phyloP scores from a whole-genome alignment of 768 basidiomycete genomes.

The Clathrus columnatus region DNA sequence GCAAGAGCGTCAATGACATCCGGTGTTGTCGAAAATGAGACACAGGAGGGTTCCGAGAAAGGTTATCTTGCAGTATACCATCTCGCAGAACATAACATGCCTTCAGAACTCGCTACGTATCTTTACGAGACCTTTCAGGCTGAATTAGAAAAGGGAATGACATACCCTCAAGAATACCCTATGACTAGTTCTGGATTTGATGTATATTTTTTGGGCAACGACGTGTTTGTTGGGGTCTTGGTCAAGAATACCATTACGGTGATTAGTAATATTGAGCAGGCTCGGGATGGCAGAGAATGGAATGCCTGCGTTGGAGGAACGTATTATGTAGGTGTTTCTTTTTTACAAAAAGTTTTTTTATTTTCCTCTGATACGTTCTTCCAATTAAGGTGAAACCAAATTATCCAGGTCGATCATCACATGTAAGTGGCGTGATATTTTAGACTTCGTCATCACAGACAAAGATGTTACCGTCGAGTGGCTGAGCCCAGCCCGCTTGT shows the following conservation, averaged over 20 bases:
- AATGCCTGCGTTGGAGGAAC: slow-evolving; percentile 63
- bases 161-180: slow-evolving; percentile 73
- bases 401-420: slow-evolving; percentile 83
- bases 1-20: no score
- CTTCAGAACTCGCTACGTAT: slow-evolving; percentile 48
- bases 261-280: slow-evolving; percentile 32
- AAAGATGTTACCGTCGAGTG: no score
- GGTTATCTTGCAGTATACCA: slow-evolving; percentile 25
- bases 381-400: slow-evolving; percentile 64
- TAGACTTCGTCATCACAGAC: no score
- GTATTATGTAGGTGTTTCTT: slow-evolving; percentile 55
- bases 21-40: no score
- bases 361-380: slow-evolving; percentile 3
- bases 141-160: slow-evolving; percentile 66
- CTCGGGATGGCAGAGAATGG: slow-evolving; percentile 49
- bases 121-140: slow-evolving; percentile 56
- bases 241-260: slow-evolving; percentile 15
- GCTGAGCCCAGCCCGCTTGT: no score
- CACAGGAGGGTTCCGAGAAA: background rate
- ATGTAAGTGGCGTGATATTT: slow-evolving; percentile 56
- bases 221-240: slow-evolving; percentile 62
- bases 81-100: slow-evolving; percentile 24
- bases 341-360: background rate
- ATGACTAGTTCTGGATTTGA: slow-evolving; percentile 47
- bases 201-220: slow-evolving; percentile 69